Conservation (phyloP, 352 stramenopile species). For the Globisporangium recalcitrans region DNA sequence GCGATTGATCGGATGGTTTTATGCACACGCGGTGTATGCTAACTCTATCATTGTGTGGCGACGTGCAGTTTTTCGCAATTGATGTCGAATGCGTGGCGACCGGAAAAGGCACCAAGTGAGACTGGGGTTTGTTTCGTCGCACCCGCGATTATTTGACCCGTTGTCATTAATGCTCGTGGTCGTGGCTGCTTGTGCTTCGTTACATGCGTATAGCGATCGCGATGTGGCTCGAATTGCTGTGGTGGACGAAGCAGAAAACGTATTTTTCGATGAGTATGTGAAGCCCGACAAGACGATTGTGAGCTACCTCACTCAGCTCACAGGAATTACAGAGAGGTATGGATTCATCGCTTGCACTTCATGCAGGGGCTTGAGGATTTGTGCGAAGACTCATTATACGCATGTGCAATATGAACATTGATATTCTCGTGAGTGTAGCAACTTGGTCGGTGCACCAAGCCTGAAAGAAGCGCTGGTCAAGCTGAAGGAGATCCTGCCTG, state of each 20-base stretch:
- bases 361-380: background rate
- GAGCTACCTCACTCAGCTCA: constrained; percentile 91
- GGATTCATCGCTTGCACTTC: background rate
- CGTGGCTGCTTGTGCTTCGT: background rate
- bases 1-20: background rate
- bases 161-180: background rate
- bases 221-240: constrained; percentile 88
- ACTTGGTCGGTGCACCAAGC: constrained; percentile 56
- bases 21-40: background rate
- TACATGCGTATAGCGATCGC: constrained; percentile 54
- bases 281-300: constrained; percentile 81
- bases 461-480: constrained; percentile 70
- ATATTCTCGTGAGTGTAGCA: constrained; percentile 20
- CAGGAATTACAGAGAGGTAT: constrained; percentile 76
- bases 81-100: constrained; percentile 92
- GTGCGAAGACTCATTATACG: background rate
- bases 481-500: constrained; percentile 71
- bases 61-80: constrained; percentile 83
- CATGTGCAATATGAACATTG: background rate
- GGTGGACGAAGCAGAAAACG: constrained; percentile 83
- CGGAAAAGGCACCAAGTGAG: constrained; percentile 64
- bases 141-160: background rate
- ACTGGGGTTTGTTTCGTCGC: background rate
- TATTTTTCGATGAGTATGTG: constrained; percentile 85
- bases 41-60: constrained; percentile 2